These are phyloP conservation scores for Neoarthrinium moseri DNA, from an alignment of 2,329 filamentous ascomycete genomes.

Conservation along the genomic window DNA sequence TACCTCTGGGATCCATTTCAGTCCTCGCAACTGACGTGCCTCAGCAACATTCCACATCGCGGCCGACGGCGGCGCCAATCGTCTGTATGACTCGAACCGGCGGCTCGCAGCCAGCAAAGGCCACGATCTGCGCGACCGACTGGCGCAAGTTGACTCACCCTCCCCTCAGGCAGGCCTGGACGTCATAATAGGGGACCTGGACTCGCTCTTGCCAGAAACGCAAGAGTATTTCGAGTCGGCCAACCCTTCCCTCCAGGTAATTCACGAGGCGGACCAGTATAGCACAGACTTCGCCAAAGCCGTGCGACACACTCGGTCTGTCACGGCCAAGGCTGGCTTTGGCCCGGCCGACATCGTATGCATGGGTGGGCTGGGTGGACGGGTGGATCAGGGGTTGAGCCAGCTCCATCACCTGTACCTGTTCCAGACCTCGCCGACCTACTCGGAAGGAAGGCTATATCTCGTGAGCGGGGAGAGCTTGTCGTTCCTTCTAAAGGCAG, in stretches of 20 bases:
- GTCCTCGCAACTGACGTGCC: slow-evolving; percentile 17
- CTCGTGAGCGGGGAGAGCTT: slow-evolving; percentile 80
- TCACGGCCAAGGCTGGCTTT: neutral
- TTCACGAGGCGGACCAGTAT: slow-evolving; percentile 76
- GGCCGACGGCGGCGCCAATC: slow-evolving; percentile 89
- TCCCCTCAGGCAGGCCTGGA: slow-evolving; percentile 55
- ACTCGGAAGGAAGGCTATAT: slow-evolving; percentile 62
- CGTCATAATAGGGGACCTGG: slow-evolving; percentile 84
- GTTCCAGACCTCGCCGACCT: slow-evolving; percentile 49
- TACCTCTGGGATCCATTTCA: neutral
- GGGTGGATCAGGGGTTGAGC: slow-evolving; percentile 89
- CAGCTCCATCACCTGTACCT: slow-evolving; percentile 82
- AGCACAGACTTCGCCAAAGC: slow-evolving; percentile 91
- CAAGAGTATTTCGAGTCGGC: slow-evolving; percentile 62
- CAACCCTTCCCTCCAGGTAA: slow-evolving; percentile 55
- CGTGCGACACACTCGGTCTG: slow-evolving; percentile 38
- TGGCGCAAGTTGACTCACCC: neutral
- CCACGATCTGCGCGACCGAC: too few relatives aligned
- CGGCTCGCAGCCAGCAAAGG: slow-evolving; percentile 7
- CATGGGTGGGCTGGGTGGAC: slow-evolving; percentile 81
- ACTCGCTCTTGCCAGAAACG: slow-evolving; percentile 69
- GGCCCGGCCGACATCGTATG: slow-evolving; percentile 63
- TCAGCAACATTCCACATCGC: slow-evolving; percentile 69
- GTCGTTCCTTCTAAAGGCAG: slow-evolving; percentile 74
- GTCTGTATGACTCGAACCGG: slow-evolving; percentile 48